phyloP scores from a whole-genome alignment of 2,329 filamentous ascomycete genomes.

The Sclerotinia minor region DNA sequence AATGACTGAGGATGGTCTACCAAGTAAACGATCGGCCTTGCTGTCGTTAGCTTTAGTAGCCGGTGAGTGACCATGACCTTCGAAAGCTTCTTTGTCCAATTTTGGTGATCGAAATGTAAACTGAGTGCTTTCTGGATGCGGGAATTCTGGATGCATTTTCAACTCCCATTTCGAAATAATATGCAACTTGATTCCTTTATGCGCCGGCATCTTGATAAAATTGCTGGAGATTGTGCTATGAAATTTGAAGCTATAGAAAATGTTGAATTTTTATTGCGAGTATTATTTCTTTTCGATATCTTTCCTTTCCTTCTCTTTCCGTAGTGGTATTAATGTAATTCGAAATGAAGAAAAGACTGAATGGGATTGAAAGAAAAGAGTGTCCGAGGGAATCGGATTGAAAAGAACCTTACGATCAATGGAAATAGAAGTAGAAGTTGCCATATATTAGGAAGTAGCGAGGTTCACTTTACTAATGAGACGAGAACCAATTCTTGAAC shows the following conservation, averaged over 20 bases:
- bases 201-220: constrained; percentile 35
- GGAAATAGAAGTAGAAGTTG: not conserved
- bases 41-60: constrained; percentile 32
- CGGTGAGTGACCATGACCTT: constrained; percentile 10
- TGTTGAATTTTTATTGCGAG: not conserved
- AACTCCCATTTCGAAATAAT: constrained; percentile 38
- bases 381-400: not conserved
- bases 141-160: constrained; percentile 52
- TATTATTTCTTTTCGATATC: not conserved
- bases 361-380: not conserved
- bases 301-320: not conserved
- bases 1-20: constrained; percentile 43
- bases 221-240: not conserved
- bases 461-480: constrained; percentile 8
- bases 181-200: constrained; percentile 36
- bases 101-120: constrained; percentile 41
- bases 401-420: not conserved
- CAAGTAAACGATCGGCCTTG: constrained; percentile 40
- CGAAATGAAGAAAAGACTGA: not conserved
- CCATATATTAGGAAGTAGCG: not conserved
- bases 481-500: not conserved
- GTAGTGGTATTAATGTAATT: not conserved
- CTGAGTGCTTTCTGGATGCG: constrained; percentile 54
- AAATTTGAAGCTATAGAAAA: constrained; percentile 1
- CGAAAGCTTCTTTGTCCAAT: not conserved